These are phyloP conservation scores for Diddensiella caesifluorescens DNA, from an alignment of 805 yeast species.

Conservation along the genomic window DNA sequence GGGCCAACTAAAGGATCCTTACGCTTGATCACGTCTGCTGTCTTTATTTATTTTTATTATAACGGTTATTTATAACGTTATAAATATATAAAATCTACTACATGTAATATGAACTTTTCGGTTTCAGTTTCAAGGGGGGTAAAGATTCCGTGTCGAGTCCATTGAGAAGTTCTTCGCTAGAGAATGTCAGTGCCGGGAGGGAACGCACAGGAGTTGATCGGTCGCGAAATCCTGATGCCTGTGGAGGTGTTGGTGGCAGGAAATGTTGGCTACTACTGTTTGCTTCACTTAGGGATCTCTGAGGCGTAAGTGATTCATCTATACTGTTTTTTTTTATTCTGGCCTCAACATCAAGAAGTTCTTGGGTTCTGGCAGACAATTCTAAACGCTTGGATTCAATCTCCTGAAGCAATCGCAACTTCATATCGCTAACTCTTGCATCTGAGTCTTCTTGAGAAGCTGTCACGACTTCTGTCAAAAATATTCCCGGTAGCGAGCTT, in stretches of 20 bases:
- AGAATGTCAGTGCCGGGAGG: too few species aligned
- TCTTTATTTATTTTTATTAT: too few species aligned
- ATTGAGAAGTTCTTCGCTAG: slow-evolving; percentile 1
- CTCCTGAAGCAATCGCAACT: slow-evolving; percentile 34
- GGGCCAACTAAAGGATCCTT: slow-evolving; percentile 16
- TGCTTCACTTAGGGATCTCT: too few species aligned
- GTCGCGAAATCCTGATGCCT: too few species aligned
- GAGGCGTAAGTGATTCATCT: too few species aligned
- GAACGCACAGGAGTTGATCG: too few species aligned
- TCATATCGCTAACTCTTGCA: slow-evolving; percentile 35
- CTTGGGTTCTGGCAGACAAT: slow-evolving; percentile 36
- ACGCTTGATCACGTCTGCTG: slow-evolving; percentile 6
- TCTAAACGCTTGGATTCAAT: slow-evolving; percentile 35
- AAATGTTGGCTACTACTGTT: too few species aligned
- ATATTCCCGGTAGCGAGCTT: too few species aligned
- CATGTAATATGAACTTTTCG: neutral
- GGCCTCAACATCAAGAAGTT: slow-evolving; percentile 37
- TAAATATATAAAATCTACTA: neutral
- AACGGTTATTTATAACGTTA: neutral
- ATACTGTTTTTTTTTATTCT: too few species aligned
- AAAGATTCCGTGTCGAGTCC: neutral
- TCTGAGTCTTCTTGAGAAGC: too few species aligned
- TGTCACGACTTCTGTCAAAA: too few species aligned
- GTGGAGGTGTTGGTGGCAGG: too few species aligned
- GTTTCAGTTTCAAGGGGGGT: neutral